Evolutionary conservation across 2,329 filamentous ascomycete genomes (phyloP).

Genomic region (Tolypocladium guangdongense): DNA sequence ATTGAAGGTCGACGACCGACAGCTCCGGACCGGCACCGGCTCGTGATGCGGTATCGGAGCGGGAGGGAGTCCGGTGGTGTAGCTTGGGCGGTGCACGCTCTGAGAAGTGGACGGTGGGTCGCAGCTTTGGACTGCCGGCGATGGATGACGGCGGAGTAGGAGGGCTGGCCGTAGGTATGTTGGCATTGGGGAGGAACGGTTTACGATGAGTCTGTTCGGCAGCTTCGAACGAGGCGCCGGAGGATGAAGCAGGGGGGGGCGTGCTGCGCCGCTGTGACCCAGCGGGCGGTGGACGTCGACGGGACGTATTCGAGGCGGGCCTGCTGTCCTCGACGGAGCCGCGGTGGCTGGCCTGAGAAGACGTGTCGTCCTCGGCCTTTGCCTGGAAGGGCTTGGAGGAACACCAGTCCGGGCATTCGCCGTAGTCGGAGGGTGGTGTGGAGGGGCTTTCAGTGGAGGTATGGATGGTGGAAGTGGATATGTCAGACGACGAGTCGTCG

Average conservation of each 20-base stretch:
- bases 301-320: neutral
- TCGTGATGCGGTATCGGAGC: conserved; percentile 3
- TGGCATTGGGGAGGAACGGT: neutral
- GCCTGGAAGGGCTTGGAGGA: neutral
- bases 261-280: no score
- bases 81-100: conserved; percentile 15
- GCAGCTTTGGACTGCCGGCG: conserved; percentile 5
- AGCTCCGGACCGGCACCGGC: conserved; percentile 1
- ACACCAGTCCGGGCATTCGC: neutral
- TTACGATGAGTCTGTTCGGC: neutral
- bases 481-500: neutral
- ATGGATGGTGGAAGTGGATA: neutral
- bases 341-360: neutral
- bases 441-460: neutral
- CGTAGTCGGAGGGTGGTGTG: neutral
- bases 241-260: neutral
- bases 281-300: neutral
- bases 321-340: neutral
- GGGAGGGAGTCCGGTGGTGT: conserved; percentile 7
- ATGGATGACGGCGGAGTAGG: conserved; percentile 2
- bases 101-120: conserved; percentile 20
- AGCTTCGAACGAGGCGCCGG: neutral
- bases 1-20: conserved; percentile 55
- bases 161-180: no score
- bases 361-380: neutral